A percentile compares a stretch with the other conserved stretches of the same genome.
phyloP scores from a whole-genome alignment of 208 protist species.

The Endotrypanum monterogeii region DNA sequence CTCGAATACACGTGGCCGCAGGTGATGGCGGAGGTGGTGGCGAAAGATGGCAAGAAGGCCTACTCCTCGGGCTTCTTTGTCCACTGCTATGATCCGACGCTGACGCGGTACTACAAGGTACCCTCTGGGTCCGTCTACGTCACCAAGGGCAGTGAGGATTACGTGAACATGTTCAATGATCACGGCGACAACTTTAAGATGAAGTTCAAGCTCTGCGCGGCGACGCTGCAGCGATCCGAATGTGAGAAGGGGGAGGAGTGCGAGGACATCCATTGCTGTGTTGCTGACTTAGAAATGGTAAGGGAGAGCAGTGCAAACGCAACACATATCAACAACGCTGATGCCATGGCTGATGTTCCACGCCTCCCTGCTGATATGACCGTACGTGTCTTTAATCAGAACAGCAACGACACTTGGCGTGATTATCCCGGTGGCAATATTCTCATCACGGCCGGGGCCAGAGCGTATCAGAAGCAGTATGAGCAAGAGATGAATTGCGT shows the following conservation, averaged over 20 bases:
- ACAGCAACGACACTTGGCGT: constrained; percentile 64
- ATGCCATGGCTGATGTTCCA: constrained; percentile 45
- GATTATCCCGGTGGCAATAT: constrained; percentile 74
- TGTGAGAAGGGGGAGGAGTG: constrained; percentile 35
- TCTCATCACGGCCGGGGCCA: constrained; percentile 71
- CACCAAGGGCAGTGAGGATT: constrained; percentile 64
- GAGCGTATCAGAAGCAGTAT: constrained; percentile 61
- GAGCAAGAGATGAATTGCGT: constrained; percentile 52
- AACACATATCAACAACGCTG: constrained; percentile 70
- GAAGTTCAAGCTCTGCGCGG: constrained; percentile 74
- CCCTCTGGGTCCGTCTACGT: constrained; percentile 63
- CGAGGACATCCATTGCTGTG: constrained; percentile 60
- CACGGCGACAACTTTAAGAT: constrained; percentile 85
- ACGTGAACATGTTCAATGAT: constrained; percentile 83
- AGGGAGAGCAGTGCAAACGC: constrained; percentile 39
- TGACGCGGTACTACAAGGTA: constrained; percentile 77
- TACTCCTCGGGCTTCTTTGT: constrained; percentile 69
- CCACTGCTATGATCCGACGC: constrained; percentile 68
- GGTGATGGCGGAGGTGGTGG: constrained; percentile 37
- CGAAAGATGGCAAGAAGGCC: constrained; percentile 24
- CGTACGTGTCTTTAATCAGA: constrained; percentile 84
- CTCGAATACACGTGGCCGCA: constrained; percentile 77
- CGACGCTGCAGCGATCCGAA: constrained; percentile 14
- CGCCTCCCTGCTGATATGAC: constrained; percentile 64
- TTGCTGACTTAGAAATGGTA: constrained; percentile 44